phyloP scores from a whole-genome alignment of 2,329 filamentous ascomycete genomes.

The Colletotrichum theobromicola region DNA sequence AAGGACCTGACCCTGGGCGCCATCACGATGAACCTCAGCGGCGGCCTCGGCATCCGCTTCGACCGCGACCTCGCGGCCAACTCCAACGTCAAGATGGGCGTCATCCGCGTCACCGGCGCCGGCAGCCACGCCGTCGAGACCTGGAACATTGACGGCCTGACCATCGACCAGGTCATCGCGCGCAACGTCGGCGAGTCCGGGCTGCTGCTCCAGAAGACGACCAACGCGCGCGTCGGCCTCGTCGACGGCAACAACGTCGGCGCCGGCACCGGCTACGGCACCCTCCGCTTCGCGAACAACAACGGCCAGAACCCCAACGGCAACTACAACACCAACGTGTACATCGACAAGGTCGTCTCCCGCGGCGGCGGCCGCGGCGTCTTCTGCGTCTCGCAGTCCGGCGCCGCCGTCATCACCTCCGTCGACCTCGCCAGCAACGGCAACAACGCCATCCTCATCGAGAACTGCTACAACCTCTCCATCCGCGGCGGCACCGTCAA shows the following conservation, averaged over 20 bases:
- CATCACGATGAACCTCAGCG: slow-evolving; percentile 60
- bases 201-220: slow-evolving; percentile 58
- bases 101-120: slow-evolving; percentile 56
- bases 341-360: slow-evolving; percentile 56
- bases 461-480: slow-evolving; percentile 63
- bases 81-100: slow-evolving; percentile 58
- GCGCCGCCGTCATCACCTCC: slow-evolving; percentile 53
- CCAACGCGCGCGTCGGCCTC: slow-evolving; percentile 55
- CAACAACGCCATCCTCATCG: slow-evolving; percentile 61
- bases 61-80: slow-evolving; percentile 59
- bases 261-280: slow-evolving; percentile 58
- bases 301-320: slow-evolving; percentile 56
- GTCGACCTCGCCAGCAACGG: slow-evolving; percentile 58
- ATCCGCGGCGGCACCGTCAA: slow-evolving; percentile 57
- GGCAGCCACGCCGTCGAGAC: slow-evolving; percentile 63
- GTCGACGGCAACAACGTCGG: slow-evolving; percentile 63
- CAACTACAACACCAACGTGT: slow-evolving; percentile 57
- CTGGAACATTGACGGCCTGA: slow-evolving; percentile 63
- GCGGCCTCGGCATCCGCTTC: slow-evolving; percentile 62
- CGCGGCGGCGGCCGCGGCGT: slow-evolving; percentile 61
- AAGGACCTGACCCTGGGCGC: slow-evolving; percentile 51
- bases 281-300: slow-evolving; percentile 61
- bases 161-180: slow-evolving; percentile 57
- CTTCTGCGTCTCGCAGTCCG: slow-evolving; percentile 63
- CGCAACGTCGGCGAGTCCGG: slow-evolving; percentile 60